Evolutionary conservation across 306 rosid genomes (phyloP).

Genomic region (Quercus gilva): DNA sequence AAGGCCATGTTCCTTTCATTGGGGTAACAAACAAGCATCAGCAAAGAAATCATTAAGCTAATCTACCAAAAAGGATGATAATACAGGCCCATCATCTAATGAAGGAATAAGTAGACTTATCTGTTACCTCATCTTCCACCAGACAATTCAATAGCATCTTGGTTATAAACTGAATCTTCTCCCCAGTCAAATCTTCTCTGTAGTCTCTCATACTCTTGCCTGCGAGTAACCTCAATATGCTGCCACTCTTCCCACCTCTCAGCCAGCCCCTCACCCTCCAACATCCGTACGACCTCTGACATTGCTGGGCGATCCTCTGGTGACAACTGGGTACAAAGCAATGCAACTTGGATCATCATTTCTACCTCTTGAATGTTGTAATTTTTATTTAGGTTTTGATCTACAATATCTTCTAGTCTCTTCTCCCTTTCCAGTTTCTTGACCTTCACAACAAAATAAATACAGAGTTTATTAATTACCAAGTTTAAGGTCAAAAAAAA

Average conservation of each 20-base stretch:
- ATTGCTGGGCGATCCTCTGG: slow-evolving; percentile 94
- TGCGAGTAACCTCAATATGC: slow-evolving; percentile 77
- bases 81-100: slow-evolving; percentile 3
- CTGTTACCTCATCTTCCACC: slow-evolving; percentile 72
- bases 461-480: slow-evolving; percentile 1
- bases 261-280: slow-evolving; percentile 98
- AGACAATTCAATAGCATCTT: slow-evolving; percentile 90
- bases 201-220: slow-evolving; percentile 83
- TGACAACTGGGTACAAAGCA: slow-evolving; percentile 91
- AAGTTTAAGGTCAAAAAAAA: slow-evolving; percentile 10
- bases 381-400: slow-evolving; percentile 55
- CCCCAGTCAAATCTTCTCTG: slow-evolving; percentile 99
- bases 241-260: slow-evolving; percentile 99
- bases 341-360: slow-evolving; percentile 92
- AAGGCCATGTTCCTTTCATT: slow-evolving; percentile 1
- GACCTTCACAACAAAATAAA: slow-evolving; percentile 47
- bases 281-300: slow-evolving; percentile 98
- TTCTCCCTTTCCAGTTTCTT: slow-evolving; percentile 93
- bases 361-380: slow-evolving; percentile 81
- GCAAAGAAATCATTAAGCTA: slow-evolving; percentile 24
- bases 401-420: slow-evolving; percentile 74
- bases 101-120: slow-evolving; percentile 2
- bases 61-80: slow-evolving; percentile 34
- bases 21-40: slow-evolving; percentile 10
- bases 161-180: slow-evolving; percentile 85